These are phyloP conservation scores for Emergomyces orientalis DNA, from an alignment of 2,329 filamentous ascomycete species.

Conservation along the genomic window DNA sequence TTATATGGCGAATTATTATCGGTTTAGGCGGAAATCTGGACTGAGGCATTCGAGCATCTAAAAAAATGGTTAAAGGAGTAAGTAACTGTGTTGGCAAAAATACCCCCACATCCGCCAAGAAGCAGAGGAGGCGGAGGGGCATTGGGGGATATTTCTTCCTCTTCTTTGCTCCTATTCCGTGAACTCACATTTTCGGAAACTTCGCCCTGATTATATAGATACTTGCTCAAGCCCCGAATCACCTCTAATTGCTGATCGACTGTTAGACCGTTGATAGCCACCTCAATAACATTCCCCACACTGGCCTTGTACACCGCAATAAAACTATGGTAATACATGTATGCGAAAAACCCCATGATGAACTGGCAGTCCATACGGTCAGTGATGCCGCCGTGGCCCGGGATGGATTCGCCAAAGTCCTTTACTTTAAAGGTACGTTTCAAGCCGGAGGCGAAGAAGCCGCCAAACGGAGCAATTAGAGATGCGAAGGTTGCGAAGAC, in stretches of 20 bases:
- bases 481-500: conserved; percentile 89
- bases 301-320: conserved; percentile 80
- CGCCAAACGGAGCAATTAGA: conserved; percentile 91
- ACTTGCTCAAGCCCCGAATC: conserved; percentile 52
- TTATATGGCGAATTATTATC: conserved; percentile 5
- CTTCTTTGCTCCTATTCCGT: not conserved
- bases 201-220: conserved; percentile 54
- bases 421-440: conserved; percentile 99
- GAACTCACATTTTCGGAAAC: conserved; percentile 45
- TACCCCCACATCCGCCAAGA: not conserved
- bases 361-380: conserved; percentile 99
- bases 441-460: conserved; percentile 94
- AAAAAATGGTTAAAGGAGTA: conserved; percentile 9
- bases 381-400: conserved; percentile 94
- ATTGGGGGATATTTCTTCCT: not conserved
- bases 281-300: conserved; percentile 80
- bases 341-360: conserved; percentile 98
- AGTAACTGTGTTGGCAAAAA: conserved; percentile 10
- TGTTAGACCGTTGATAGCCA: conserved; percentile 78
- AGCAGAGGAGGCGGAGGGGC: not conserved
- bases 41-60: conserved; percentile 32
- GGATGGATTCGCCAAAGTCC: conserved; percentile 97
- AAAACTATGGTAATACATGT: conserved; percentile 98
- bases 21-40: conserved; percentile 27
- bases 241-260: conserved; percentile 83